Evolutionary conservation across 495 filamentous ascomycete genomes (phyloP).

Genomic region (Penicillium subrubescens): DNA sequence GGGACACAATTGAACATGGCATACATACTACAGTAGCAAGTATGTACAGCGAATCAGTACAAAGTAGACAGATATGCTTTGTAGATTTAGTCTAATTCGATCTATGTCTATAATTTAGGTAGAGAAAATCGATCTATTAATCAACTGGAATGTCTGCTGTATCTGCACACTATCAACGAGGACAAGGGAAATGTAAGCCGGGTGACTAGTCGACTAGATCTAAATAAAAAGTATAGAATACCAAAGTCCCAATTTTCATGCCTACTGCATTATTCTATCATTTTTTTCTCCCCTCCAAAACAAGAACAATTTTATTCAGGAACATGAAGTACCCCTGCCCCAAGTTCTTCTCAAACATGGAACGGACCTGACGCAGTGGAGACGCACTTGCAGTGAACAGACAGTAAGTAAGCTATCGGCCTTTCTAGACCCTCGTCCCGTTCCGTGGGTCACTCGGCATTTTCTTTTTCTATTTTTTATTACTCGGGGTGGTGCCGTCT

Average conservation of each 20-base stretch:
- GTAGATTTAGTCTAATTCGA: not conserved
- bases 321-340: slow-evolving; percentile 14
- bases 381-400: slow-evolving; percentile 20
- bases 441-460: slow-evolving; percentile 30
- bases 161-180: not conserved
- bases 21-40: no score
- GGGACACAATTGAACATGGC: not conserved
- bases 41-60: not conserved
- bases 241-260: no score
- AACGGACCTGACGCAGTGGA: slow-evolving; percentile 32
- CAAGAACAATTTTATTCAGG: slow-evolving; percentile 4
- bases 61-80: not conserved
- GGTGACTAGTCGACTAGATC: not conserved
- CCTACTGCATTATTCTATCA: not conserved
- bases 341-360: slow-evolving; percentile 14
- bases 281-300: not conserved
- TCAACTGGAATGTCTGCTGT: not conserved
- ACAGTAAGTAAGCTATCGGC: slow-evolving; percentile 5
- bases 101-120: no score
- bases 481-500: not conserved
- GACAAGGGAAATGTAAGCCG: not conserved
- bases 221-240: no score
- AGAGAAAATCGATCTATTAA: not conserved
- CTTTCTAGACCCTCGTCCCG: slow-evolving; percentile 35
- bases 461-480: not conserved